Evolutionary conservation across 2,329 filamentous ascomycete genomes (phyloP).

Genomic region (Alternaria triticina): DNA sequence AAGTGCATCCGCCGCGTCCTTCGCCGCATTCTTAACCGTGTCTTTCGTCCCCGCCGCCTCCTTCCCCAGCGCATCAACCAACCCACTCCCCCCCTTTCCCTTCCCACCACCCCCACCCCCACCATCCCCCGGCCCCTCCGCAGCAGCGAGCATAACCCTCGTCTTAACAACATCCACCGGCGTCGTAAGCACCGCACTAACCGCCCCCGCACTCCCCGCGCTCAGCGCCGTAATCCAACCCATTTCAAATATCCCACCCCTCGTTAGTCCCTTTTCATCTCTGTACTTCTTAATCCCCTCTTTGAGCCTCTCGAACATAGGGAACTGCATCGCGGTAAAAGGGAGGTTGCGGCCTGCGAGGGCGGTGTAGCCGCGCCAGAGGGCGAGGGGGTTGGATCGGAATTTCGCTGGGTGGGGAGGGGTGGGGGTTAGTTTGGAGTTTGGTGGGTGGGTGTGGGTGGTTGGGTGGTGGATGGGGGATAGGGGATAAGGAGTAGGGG

Average conservation of each 20-base stretch:
- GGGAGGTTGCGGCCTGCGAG: constrained; percentile 83
- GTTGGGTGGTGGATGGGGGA: no score
- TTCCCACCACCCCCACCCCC: neutral
- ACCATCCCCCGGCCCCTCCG: constrained; percentile 7
- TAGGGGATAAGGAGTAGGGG: no score
- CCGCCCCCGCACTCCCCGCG: constrained; percentile 74
- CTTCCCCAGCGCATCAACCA: constrained; percentile 53
- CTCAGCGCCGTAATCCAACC: constrained; percentile 74
- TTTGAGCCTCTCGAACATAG: constrained; percentile 78
- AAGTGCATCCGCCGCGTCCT: neutral
- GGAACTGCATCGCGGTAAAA: constrained; percentile 88
- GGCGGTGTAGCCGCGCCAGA: constrained; percentile 77
- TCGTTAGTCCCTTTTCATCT: constrained; percentile 45
- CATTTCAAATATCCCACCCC: constrained; percentile 65
- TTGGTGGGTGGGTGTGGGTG: no score
- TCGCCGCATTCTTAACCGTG: neutral
- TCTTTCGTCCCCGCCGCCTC: constrained; percentile 25
- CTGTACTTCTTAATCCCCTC: constrained; percentile 57
- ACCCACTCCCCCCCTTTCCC: neutral
- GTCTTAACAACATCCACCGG: constrained; percentile 92
- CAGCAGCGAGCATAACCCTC: constrained; percentile 75
- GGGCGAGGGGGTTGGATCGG: constrained; percentile 60
- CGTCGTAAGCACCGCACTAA: constrained; percentile 83
- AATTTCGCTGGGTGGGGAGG: constrained; percentile 50
- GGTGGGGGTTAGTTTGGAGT: no score